Evolutionary conservation across 495 filamentous ascomycete species (phyloP).

Genomic region (Choiromyces venosus): DNA sequence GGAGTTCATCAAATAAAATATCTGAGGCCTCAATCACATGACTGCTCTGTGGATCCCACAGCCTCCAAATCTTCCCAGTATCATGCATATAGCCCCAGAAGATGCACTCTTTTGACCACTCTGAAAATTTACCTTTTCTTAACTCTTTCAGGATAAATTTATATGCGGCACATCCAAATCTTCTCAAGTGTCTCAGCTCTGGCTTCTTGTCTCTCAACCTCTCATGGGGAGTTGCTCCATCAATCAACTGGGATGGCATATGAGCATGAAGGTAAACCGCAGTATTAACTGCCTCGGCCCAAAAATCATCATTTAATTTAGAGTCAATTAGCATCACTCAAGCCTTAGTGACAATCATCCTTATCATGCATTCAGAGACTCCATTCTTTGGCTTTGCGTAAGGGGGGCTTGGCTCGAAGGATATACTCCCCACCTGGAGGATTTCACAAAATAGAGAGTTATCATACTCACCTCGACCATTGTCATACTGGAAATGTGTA

Average conservation of each 20-base stretch:
- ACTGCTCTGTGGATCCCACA: background rate
- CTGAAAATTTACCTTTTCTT: background rate
- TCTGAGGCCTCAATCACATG: too few relatives aligned
- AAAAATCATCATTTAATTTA: background rate
- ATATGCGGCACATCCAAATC: background rate
- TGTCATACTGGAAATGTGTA: background rate
- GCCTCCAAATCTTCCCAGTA: background rate
- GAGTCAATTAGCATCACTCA: background rate
- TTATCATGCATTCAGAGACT: background rate
- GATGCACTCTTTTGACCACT: background rate
- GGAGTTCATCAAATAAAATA: too few relatives aligned
- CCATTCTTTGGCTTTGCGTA: conserved; percentile 7
- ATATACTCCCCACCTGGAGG: background rate
- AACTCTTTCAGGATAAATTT: conserved; percentile 5
- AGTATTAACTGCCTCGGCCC: conserved; percentile 4
- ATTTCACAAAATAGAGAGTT: background rate
- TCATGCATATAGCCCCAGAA: conserved; percentile 12
- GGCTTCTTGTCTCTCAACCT: background rate
- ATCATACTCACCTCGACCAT: conserved; percentile 7
- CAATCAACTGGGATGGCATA: background rate
- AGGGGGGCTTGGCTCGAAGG: background rate
- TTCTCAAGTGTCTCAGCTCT: background rate
- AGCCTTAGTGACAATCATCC: background rate
- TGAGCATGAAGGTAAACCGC: conserved; percentile 3
- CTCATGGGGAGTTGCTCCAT: background rate